Evolutionary conservation across 495 filamentous ascomycete species (phyloP).

Genomic region (Lophiotrema nucula): DNA sequence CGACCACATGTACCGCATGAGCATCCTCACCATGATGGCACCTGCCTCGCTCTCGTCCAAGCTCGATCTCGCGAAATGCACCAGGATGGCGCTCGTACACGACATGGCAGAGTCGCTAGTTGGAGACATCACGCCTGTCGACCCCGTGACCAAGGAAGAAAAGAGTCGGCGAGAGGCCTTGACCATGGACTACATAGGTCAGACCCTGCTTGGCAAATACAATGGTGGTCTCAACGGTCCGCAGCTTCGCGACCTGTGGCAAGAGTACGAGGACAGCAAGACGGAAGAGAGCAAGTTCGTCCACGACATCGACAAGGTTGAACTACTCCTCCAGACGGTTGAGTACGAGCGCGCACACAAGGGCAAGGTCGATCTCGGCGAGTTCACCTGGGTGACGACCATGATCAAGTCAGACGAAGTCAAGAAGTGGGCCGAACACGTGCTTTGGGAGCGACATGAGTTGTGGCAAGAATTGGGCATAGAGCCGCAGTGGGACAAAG

Average conservation of each 20-base stretch:
- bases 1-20: constrained; percentile 99
- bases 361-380: constrained; percentile 68
- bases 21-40: constrained; percentile 91
- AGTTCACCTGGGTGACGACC: constrained; percentile 76
- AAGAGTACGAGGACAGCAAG: constrained; percentile 86
- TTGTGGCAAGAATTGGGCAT: constrained; percentile 58
- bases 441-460: constrained; percentile 71
- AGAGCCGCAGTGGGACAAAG: constrained; percentile 12
- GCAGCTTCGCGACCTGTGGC: constrained; percentile 75
- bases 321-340: constrained; percentile 89
- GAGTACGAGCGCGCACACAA: constrained; percentile 83
- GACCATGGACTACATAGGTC: constrained; percentile 86
- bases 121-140: constrained; percentile 92
- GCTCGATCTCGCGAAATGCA: constrained; percentile 78
- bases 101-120: constrained; percentile 97
- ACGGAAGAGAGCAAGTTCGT: constrained; percentile 86
- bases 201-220: constrained; percentile 68
- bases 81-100: constrained; percentile 90
- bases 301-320: constrained; percentile 96
- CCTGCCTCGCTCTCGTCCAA: constrained; percentile 66
- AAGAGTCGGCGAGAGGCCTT: constrained; percentile 81
- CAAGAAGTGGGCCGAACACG: constrained; percentile 71
- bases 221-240: constrained; percentile 63
- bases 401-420: constrained; percentile 73
- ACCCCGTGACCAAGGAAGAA: constrained; percentile 67